Percentiles rank a stretch among this genome's conserved stretches.
Conservation (phyloP, 495 filamentous ascomycete species). For the Apiosordaria backusii region DNA sequence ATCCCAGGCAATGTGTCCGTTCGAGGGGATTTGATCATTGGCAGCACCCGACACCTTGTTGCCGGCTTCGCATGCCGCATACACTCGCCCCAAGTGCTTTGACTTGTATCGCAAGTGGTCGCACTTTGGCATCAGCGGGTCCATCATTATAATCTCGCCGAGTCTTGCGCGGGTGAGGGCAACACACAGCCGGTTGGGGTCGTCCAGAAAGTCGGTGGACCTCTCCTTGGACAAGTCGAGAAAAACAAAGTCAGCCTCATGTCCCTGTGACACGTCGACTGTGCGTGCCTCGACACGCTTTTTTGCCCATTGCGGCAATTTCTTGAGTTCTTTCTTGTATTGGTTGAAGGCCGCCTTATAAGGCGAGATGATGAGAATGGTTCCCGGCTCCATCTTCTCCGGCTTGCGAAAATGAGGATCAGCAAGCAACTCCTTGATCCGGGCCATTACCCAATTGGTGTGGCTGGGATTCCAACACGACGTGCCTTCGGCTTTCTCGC, state of each 20-base stretch:
- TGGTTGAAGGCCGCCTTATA: constrained; percentile 20
- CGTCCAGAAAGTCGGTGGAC: constrained; percentile 18
- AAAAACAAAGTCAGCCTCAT: constrained; percentile 30
- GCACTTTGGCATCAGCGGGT: constrained; percentile 10
- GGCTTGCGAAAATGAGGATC: constrained; percentile 18
- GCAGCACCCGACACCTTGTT: too few relatives aligned
- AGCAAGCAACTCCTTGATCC: constrained; percentile 18
- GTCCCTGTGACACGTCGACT: constrained; percentile 25
- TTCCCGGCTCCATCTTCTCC: constrained; percentile 17
- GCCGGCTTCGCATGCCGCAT: constrained; percentile 3
- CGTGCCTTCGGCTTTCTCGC: neutral
- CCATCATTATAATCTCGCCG: constrained; percentile 26
- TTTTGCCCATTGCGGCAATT: constrained; percentile 10
- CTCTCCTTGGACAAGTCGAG: constrained; percentile 23
- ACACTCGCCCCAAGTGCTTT: constrained; percentile 3
- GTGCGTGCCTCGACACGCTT: constrained; percentile 25
- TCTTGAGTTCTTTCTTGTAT: constrained; percentile 14
- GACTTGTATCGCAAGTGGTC: neutral
- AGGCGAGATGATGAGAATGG: constrained; percentile 23
- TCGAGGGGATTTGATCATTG: neutral
- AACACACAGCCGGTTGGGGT: constrained; percentile 22
- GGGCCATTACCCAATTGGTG: constrained; percentile 30
- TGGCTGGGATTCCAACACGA: constrained; percentile 23
- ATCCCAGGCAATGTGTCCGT: neutral
- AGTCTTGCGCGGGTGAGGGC: constrained; percentile 23